Evolutionary conservation across 176 grass and related monocot genomes (phyloP).

Genomic region (Musa schizocarpa): DNA sequence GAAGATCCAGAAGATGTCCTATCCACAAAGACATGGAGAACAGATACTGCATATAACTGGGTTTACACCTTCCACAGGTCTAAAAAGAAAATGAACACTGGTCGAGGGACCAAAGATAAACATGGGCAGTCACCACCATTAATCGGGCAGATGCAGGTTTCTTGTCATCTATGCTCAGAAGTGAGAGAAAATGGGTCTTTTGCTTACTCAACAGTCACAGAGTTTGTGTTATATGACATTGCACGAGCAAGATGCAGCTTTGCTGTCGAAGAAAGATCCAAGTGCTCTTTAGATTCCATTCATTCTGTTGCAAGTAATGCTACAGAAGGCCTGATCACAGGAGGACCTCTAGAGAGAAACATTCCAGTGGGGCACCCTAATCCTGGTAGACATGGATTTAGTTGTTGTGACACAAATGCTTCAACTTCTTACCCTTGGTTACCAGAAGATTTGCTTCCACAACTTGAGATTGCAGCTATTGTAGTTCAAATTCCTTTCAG

Average conservation of each 20-base stretch:
- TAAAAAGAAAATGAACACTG: conserved; percentile 49
- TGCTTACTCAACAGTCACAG: conserved; percentile 66
- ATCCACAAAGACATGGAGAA: conserved; percentile 76
- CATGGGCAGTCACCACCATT: conserved; percentile 43
- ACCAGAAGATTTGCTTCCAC: conserved; percentile 62
- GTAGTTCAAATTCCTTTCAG: conserved; percentile 64
- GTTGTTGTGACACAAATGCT: conserved; percentile 30
- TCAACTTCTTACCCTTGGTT: conserved; percentile 61
- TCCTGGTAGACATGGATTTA: conserved; percentile 22
- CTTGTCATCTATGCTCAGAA: conserved; percentile 78
- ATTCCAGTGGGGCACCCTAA: conserved; percentile 32
- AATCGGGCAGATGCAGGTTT: conserved; percentile 96
- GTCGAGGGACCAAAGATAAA: conserved; percentile 45
- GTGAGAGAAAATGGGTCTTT: conserved; percentile 53
- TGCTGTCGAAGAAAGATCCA: conserved; percentile 46
- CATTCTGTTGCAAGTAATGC: conserved; percentile 26
- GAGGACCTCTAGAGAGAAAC: conserved; percentile 30
- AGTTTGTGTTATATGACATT: conserved; percentile 91
- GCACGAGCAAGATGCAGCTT: conserved; percentile 65
- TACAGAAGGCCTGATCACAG: conserved; percentile 27
- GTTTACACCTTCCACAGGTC: conserved; percentile 88
- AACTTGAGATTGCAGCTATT: conserved; percentile 68
- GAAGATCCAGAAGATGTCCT: conserved; percentile 62
- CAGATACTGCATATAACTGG: conserved; percentile 62
- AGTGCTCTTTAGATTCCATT: conserved; percentile 27